phyloP scores from a whole-genome alignment of 169 alveolate genomes.

The Plasmodium yoelii region DNA sequence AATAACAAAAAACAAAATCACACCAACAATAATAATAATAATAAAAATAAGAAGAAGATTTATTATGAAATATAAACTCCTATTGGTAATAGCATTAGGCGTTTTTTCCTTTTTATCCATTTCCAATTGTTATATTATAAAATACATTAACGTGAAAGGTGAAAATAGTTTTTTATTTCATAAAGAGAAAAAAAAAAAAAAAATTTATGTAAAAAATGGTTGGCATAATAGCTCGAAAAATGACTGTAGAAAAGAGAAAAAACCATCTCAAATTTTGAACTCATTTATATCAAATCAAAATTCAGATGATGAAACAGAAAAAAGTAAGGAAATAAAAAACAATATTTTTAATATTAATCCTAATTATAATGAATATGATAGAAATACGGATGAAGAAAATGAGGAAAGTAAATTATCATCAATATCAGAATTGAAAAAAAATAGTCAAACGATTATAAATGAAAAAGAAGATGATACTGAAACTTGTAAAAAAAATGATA shows the following conservation, averaged over 20 bases:
- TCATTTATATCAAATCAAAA: constrained; percentile 11
- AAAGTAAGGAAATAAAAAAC: not conserved
- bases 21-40: too few species aligned
- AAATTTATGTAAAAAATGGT: not conserved
- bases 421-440: too few species aligned
- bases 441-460: too few species aligned
- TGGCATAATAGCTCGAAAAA: too few species aligned
- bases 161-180: constrained; percentile 10
- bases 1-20: too few species aligned
- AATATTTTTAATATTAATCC: not conserved
- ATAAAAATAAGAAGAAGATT: not conserved
- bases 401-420: too few species aligned
- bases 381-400: too few species aligned
- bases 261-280: not conserved
- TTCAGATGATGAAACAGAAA: not conserved
- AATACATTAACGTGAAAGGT: not conserved
- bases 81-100: not conserved
- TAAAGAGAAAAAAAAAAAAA: constrained; percentile 15
- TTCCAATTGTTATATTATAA: constrained; percentile 29
- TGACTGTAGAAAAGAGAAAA: constrained; percentile 1
- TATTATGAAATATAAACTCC: constrained; percentile 34
- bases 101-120: constrained; percentile 9
- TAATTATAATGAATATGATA: too few species aligned
- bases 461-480: too few species aligned
- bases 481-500: too few species aligned